Evolutionary conservation across 352 stramenopile species (phyloP), one percentile per base, ranked within the genome.

Genomic region (Aphanomyces invadans): DNA sequence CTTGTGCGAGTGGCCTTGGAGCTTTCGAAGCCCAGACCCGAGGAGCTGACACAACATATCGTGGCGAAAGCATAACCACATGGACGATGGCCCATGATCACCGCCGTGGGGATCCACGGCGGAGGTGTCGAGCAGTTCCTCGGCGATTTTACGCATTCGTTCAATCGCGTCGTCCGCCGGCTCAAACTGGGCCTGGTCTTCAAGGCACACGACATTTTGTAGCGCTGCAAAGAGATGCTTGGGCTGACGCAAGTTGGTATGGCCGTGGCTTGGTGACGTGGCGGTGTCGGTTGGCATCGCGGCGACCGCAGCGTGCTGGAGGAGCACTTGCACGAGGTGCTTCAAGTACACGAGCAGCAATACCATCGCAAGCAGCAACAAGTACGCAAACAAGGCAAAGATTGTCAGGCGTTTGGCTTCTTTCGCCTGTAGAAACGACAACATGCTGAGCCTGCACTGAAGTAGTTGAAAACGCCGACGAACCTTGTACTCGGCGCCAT

Each of bases 11-110:
- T 56, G 28, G 2, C 21, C 4, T 17, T 28, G 23, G 4, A 29
- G 38, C 12, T 17, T 12, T 4, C 46, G 42, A 15, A 28, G 32
- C 15, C 4, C 59, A 4, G 59, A 66, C 26, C 44, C 3, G 12
- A 66, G 11, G 2, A 66, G n/a, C 38, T 55, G 38, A 11, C 25
- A 44, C 19, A 66, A 26, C 10, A 66, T 29, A 28, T 66, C 59
- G 42, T 66, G 59, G 7, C 26, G 5, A 61, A 66, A 39, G 9
- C 21, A 28, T 12, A 28, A 23, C 19, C 17, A 21, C 19, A 2
- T 1, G 1, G 19, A 32, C 10, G 11, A 4, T 4, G 11, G 26
- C 4, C 32, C 36, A 26, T 49, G 29, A 32, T n/a, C n/a, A n/a
- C n/a, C n/a, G n/a, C 33, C 23, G 21, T 63, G 49, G 4, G 10